A percentile compares a stretch with the other conserved stretches of the same genome.
Evolutionary conservation across 345 rosid genomes (phyloP).

Genomic region (Ceriops zippeliana): DNA sequence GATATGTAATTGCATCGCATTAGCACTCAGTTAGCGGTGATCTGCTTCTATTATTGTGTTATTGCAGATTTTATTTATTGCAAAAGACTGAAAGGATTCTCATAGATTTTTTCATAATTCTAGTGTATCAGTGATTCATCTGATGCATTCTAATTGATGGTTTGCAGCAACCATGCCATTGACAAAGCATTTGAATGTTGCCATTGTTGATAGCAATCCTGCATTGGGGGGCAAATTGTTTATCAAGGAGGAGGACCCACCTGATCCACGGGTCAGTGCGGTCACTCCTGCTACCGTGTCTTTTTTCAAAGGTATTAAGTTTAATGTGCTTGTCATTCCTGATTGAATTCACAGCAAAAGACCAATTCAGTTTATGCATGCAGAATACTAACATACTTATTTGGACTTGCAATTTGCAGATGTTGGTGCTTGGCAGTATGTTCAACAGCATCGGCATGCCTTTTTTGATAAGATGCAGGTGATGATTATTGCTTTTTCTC

Average conservation of each 20-base stretch:
- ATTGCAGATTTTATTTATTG: background rate
- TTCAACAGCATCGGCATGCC: constrained; percentile 80
- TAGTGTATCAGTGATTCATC: background rate
- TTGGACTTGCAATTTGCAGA: constrained; percentile 39
- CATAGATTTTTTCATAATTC: background rate
- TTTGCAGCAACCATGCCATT: constrained; percentile 70
- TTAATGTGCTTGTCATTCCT: too few species aligned
- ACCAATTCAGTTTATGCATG: too few species aligned
- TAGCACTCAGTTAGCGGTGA: too few species aligned
- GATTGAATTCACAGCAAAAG: too few species aligned
- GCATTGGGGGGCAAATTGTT: constrained; percentile 44
- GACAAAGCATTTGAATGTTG: constrained; percentile 80
- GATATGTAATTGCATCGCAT: background rate
- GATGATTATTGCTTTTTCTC: background rate
- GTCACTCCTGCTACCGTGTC: constrained; percentile 85
- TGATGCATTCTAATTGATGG: background rate
- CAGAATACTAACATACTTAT: background rate
- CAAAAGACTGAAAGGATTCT: background rate
- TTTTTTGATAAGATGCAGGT: constrained; percentile 98
- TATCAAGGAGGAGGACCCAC: constrained; percentile 62
- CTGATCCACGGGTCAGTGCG: constrained; percentile 93
- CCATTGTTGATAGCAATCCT: constrained; percentile 83
- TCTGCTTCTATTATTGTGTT: background rate
- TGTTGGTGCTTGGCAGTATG: constrained; percentile 83
- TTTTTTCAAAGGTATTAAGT: constrained; percentile 64